These are phyloP conservation scores for slime mould (Dictyostelium discoideum) DNA, from an alignment of 78 protist genomes.

Conservation along the genomic window DNA sequence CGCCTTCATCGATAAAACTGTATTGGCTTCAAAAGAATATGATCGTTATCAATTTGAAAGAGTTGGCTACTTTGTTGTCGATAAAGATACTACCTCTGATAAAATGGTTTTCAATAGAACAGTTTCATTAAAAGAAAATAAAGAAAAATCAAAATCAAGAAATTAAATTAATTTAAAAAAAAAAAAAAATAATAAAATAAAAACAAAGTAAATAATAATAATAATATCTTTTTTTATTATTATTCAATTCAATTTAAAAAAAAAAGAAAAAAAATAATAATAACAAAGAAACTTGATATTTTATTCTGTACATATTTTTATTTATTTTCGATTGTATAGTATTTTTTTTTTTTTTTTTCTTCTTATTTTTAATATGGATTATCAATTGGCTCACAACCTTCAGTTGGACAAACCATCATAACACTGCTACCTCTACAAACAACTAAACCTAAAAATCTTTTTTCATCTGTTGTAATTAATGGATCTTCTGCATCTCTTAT, in stretches of 20 bases:
- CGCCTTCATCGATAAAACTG: conserved; percentile 67
- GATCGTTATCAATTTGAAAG: conserved; percentile 96
- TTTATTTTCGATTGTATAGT: not conserved
- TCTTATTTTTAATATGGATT: conserved; percentile 57
- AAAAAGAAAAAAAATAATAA: not conserved
- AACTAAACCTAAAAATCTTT: conserved; percentile 83
- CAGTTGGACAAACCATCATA: conserved; percentile 87
- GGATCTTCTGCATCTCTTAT: conserved; percentile 85
- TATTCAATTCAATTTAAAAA: not conserved
- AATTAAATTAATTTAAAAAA: not conserved
- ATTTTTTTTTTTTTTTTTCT: not conserved
- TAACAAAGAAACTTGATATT: not conserved
- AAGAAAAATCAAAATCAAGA: conserved; percentile 23
- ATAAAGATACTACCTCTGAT: conserved; percentile 83
- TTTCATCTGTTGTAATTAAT: conserved; percentile 65
- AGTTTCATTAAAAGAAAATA: conserved; percentile 91
- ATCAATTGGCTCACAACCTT: conserved; percentile 71
- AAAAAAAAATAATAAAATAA: no score
- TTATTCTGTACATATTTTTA: not conserved
- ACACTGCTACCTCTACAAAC: conserved; percentile 88
- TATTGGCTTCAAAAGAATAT: conserved; percentile 47
- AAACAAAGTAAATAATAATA: not conserved
- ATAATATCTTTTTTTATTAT: no score
- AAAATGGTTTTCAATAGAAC: conserved; percentile 94
- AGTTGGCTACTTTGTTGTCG: conserved; percentile 94